Evolutionary conservation across 805 yeast species (phyloP).

Genomic region (Candida ascalaphidarum): DNA sequence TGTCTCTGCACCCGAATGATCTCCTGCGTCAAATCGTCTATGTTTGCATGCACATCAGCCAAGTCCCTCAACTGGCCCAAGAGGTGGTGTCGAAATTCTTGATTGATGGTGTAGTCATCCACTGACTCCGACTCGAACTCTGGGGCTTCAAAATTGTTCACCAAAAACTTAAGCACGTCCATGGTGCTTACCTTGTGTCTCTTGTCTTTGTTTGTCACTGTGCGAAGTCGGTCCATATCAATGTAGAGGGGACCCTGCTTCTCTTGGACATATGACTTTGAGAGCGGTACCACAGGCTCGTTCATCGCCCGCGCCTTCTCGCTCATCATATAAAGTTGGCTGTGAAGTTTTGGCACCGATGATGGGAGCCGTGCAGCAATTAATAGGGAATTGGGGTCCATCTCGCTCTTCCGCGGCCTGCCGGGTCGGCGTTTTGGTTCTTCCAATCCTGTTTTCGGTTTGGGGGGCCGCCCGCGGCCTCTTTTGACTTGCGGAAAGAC

Average conservation of each 20-base stretch:
- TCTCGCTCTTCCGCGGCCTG: too few species aligned
- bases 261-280: too few species aligned
- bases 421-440: too few species aligned
- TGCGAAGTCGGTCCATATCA: constrained; percentile 19
- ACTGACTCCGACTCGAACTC: constrained; percentile 6
- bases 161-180: constrained; percentile 28
- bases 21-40: constrained; percentile 20
- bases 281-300: too few species aligned
- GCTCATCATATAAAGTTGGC: too few species aligned
- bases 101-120: constrained; percentile 16
- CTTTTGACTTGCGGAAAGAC: too few species aligned
- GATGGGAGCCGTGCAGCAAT: too few species aligned
- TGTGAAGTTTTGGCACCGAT: too few species aligned
- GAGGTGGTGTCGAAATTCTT: constrained; percentile 23
- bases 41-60: constrained; percentile 25
- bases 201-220: constrained; percentile 12
- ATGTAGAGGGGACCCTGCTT: constrained; percentile 20
- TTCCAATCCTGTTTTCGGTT: too few species aligned
- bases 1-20: constrained; percentile 19
- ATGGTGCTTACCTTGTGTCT: constrained; percentile 22
- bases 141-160: constrained; percentile 19
- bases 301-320: too few species aligned
- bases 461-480: too few species aligned
- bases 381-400: too few species aligned
- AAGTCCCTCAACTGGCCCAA: constrained; percentile 19